Percentiles rank a stretch among this genome's conserved stretches.
Conservation (phyloP, 768 basidiomycete species). For the Hydnum rufescens region DNA sequence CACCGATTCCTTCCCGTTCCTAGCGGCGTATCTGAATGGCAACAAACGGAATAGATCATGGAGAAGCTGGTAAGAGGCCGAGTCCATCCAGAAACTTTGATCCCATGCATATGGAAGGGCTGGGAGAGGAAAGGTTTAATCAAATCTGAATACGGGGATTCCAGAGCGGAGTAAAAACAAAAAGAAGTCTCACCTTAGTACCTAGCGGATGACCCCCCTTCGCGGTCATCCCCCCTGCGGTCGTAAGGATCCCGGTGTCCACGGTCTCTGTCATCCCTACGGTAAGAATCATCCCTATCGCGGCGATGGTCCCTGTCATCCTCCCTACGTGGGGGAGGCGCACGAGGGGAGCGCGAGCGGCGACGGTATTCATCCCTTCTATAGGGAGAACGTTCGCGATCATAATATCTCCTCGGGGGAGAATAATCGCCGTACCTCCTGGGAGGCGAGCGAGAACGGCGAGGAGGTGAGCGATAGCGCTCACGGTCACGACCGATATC, state of each 20-base stretch:
- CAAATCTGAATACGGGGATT: too few species aligned
- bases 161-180: too few species aligned
- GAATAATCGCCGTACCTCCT: conserved; percentile 57
- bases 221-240: background rate
- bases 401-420: conserved; percentile 57
- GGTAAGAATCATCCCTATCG: conserved; percentile 46
- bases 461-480: conserved; percentile 53
- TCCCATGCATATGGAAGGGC: too few species aligned
- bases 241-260: too few species aligned
- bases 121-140: too few species aligned
- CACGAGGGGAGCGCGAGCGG: conserved; percentile 2
- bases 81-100: too few species aligned
- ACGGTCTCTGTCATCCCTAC: conserved; percentile 35
- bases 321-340: conserved; percentile 1
- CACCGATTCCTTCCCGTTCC: too few species aligned
- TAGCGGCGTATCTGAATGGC: too few species aligned
- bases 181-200: too few species aligned
- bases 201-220: too few species aligned
- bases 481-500: conserved; percentile 35
- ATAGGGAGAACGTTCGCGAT: conserved; percentile 14
- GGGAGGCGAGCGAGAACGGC: conserved; percentile 13
- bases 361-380: conserved; percentile 4
- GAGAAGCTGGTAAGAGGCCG: too few species aligned
- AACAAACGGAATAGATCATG: too few species aligned
- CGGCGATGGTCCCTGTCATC: conserved; percentile 42